Conservation (phyloP, 352 stramenopile species). For the Phytophthora multivora region DNA sequence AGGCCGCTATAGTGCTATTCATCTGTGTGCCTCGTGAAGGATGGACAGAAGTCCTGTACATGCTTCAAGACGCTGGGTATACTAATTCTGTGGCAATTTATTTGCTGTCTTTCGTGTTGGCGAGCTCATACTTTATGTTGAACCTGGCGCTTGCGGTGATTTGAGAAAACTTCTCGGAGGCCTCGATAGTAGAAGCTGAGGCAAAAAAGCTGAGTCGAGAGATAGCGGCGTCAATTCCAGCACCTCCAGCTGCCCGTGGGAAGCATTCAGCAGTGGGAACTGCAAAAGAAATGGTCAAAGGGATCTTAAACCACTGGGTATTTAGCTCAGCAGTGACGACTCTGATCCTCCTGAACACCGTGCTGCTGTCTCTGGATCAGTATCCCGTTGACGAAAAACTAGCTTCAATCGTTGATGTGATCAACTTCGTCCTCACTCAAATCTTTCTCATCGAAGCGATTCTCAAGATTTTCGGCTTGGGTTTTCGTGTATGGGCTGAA, state of each 20-base stretch:
- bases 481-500: constrained; percentile 48
- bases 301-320: constrained; percentile 48
- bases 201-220: constrained; percentile 41
- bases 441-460: constrained; percentile 55
- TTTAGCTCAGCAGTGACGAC: constrained; percentile 59
- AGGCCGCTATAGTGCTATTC: constrained; percentile 86
- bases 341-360: constrained; percentile 86
- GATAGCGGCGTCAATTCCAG: constrained; percentile 25
- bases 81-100: constrained; percentile 63
- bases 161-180: constrained; percentile 79
- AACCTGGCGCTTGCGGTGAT: constrained; percentile 93
- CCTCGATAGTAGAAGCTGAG: constrained; percentile 60
- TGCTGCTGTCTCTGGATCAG: constrained; percentile 83
- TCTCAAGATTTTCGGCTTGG: constrained; percentile 80
- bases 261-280: background rate
- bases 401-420: constrained; percentile 47
- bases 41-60: constrained; percentile 83
- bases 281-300: constrained; percentile 6
- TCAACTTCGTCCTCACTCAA: constrained; percentile 65
- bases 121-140: constrained; percentile 92
- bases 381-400: constrained; percentile 58
- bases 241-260: constrained; percentile 1
- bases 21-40: constrained; percentile 92
- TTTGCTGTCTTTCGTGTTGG: constrained; percentile 88
- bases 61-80: constrained; percentile 58